phyloP scores from a whole-genome alignment of 2,329 filamentous ascomycete species.

The Seiridium unicorne region DNA sequence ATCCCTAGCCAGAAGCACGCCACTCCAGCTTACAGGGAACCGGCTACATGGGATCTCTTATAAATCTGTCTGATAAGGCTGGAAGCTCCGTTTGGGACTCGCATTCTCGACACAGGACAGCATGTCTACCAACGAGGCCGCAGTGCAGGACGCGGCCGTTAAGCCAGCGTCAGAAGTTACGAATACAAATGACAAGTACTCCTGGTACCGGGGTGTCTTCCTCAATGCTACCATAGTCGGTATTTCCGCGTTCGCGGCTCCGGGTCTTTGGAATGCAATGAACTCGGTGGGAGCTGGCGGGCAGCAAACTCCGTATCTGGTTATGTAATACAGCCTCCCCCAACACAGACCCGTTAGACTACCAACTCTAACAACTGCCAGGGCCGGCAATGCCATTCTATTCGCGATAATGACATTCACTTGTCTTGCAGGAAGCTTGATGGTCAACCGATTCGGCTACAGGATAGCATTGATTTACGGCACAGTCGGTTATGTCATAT shows the following conservation, averaged over 20 bases:
- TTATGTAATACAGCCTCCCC: slow-evolving; percentile 17
- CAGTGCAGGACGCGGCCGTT: not conserved
- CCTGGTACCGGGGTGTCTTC: slow-evolving; percentile 25
- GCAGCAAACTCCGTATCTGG: slow-evolving; percentile 25
- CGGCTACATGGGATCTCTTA: too few species aligned
- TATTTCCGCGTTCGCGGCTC: slow-evolving; percentile 24
- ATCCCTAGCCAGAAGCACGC: not conserved
- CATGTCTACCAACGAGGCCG: not conserved
- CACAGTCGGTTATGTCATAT: slow-evolving; percentile 40
- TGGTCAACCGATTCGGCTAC: slow-evolving; percentile 7
- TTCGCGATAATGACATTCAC: slow-evolving; percentile 9
- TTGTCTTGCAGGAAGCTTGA: slow-evolving; percentile 4
- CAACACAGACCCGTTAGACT: not conserved
- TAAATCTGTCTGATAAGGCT: too few species aligned
- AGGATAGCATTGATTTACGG: slow-evolving; percentile 33
- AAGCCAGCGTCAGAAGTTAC: not conserved
- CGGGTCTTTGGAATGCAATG: slow-evolving; percentile 30
- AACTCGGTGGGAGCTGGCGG: slow-evolving; percentile 26
- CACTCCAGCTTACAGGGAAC: too few species aligned
- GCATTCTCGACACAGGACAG: too few species aligned
- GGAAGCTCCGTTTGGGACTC: too few species aligned
- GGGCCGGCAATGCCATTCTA: slow-evolving; percentile 9
- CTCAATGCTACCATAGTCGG: slow-evolving; percentile 25
- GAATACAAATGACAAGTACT: slow-evolving; percentile 3
- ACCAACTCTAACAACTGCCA: not conserved